A percentile compares a stretch with the other conserved stretches of the same genome.
Evolutionary conservation across 306 rosid species (phyloP).

Genomic region (Cucurbita argyrosperma): DNA sequence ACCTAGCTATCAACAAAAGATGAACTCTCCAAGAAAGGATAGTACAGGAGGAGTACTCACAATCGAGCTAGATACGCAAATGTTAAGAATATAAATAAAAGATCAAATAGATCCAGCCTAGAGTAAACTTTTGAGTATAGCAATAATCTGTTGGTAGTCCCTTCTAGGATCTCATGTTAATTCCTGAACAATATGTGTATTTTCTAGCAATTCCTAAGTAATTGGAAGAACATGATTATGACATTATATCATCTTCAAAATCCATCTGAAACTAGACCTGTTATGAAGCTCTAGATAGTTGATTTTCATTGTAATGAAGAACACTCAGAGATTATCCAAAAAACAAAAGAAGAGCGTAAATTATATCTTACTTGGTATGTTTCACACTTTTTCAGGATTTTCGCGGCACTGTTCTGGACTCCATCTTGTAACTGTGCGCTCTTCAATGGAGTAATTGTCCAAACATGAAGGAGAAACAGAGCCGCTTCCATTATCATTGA

Average conservation of each 20-base stretch:
- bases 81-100: not conserved
- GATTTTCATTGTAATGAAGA: not conserved
- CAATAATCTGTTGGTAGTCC: not conserved
- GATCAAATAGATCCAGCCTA: not conserved
- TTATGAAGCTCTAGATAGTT: not conserved
- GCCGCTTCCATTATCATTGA: slow-evolving; percentile 21
- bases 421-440: slow-evolving; percentile 45
- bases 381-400: slow-evolving; percentile 8
- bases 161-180: not conserved
- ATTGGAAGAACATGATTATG: not conserved
- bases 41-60: slow-evolving; percentile 56
- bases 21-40: slow-evolving; percentile 32
- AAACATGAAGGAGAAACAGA: slow-evolving; percentile 23
- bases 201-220: not conserved
- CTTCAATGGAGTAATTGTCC: slow-evolving; percentile 25
- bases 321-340: not conserved
- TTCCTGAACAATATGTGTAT: not conserved
- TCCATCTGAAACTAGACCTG: not conserved
- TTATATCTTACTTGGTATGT: not conserved
- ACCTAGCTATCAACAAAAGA: slow-evolving; percentile 51
- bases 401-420: slow-evolving; percentile 47
- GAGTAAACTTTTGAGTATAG: not conserved
- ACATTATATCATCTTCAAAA: not conserved
- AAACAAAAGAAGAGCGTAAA: not conserved
- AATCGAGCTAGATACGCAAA: slow-evolving; percentile 25